Base-by-base conservation (phyloP, 441 rosid species). In the Adansonia madagascariensis region DNA sequence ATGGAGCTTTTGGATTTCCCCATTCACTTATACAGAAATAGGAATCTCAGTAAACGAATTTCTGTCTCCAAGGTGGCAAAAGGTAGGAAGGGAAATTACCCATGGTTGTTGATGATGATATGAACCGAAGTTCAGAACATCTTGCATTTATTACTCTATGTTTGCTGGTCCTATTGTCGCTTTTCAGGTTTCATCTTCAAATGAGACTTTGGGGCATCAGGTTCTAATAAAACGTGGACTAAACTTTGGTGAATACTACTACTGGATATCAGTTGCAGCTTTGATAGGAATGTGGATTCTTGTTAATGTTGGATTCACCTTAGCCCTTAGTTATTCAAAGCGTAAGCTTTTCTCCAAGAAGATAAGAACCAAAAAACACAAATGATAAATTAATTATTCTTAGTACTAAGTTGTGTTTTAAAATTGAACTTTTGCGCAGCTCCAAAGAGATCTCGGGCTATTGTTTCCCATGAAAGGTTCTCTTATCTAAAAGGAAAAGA, bases 1-100 rank as follows among this genome's bases (percentile, higher is more conserved):
- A 57, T 88, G 85, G 89, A 85, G 80, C 57, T 85, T 88, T 75
- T 84, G 90, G 90, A 12, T 84, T 62, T 87, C 88, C 10, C 86
- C 87, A 1, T 22, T 85, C 14, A 43, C 86, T 3, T 84, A 83
- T 66, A 82, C 83, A 2, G 85, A 81, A 66, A 82, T 86, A 24
- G 88, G 79, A 8, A 20, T 71, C 22, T 77, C 87, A 0, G 7
- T 85, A 24, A 87, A 85, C 17, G 90, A 87, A 68, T 85, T 87
- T 75, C 85, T 84, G 5, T 82, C 87, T 64, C 87, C 89, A 8
- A 76, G 86, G 59, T 88, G 89, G 89, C 76, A 80, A 70, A 74
- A 84, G 86, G 86, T 82, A 71, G 80, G 22, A n/a, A 8, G 46
- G 14, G 10, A 57, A 24, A 43, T 10, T 12, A 53, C 65, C 2